Evolutionary conservation across 1,284 basidiomycete species (phyloP).

Genomic region (Mycosarcoma maydis): DNA sequence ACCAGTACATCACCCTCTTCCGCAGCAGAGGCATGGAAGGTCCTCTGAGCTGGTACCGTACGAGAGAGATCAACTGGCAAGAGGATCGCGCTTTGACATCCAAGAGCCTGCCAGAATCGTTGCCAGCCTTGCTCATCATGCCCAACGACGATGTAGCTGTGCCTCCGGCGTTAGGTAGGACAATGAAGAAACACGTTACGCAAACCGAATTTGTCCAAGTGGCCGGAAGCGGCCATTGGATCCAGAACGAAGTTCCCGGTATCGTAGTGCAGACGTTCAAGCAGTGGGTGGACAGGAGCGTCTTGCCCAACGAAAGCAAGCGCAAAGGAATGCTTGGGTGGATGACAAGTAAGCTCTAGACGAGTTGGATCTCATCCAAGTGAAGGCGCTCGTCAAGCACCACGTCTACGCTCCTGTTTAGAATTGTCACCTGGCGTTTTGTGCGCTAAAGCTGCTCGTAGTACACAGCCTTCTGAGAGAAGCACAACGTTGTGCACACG

Average conservation of each 20-base stretch:
- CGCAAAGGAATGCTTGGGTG: slow-evolving; percentile 30
- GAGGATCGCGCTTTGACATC: slow-evolving; percentile 38
- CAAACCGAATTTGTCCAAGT: slow-evolving; percentile 41
- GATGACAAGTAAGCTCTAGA: slow-evolving; percentile 31
- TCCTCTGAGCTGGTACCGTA: slow-evolving; percentile 58
- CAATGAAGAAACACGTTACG: slow-evolving; percentile 46
- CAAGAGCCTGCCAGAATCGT: slow-evolving; percentile 34
- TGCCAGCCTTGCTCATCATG: slow-evolving; percentile 43
- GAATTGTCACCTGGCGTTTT: too few relatives aligned
- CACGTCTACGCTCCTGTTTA: too few relatives aligned
- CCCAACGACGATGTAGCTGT: slow-evolving; percentile 49
- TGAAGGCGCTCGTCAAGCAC: too few relatives aligned
- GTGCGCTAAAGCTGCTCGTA: too few relatives aligned
- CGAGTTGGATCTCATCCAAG: too few relatives aligned
- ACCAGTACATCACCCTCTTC: slow-evolving; percentile 37
- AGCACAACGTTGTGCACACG: too few relatives aligned
- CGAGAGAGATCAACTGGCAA: slow-evolving; percentile 50
- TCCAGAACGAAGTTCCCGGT: slow-evolving; percentile 47
- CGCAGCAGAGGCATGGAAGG: slow-evolving; percentile 56
- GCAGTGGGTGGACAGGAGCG: slow-evolving; percentile 42
- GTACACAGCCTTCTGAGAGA: too few relatives aligned
- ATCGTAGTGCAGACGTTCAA: slow-evolving; percentile 37
- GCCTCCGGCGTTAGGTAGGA: slow-evolving; percentile 34
- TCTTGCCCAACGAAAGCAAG: slow-evolving; percentile 43
- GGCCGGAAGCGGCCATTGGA: slow-evolving; percentile 39